phyloP scores from a whole-genome alignment of 1,284 basidiomycete species.

The Meripilus lineatus region DNA sequence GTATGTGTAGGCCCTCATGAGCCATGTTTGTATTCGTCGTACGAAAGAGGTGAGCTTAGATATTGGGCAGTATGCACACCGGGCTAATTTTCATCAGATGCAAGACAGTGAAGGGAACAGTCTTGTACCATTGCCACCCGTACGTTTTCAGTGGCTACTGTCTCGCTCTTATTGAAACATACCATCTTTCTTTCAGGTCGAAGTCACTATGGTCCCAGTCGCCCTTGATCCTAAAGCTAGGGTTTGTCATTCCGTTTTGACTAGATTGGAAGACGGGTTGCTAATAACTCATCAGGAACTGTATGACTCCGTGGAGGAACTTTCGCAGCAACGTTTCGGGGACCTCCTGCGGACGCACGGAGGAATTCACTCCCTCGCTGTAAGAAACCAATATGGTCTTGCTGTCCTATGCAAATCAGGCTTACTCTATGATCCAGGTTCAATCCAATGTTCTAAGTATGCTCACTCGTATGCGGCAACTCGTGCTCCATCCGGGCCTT shows the following conservation, averaged over 20 bases:
- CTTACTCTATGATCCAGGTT: slow-evolving; percentile 42
- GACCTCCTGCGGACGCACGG: background rate
- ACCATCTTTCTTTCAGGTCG: slow-evolving; percentile 41
- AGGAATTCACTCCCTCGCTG: background rate
- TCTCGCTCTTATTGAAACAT: background rate
- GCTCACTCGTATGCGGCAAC: slow-evolving; percentile 84
- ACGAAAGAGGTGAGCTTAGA: slow-evolving; percentile 67
- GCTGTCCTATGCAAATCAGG: too few relatives aligned
- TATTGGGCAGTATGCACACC: background rate
- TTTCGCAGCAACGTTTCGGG: slow-evolving; percentile 47
- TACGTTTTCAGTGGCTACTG: slow-evolving; percentile 28
- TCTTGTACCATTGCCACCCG: slow-evolving; percentile 73
- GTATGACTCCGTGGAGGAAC: slow-evolving; percentile 71
- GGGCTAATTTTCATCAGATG: slow-evolving; percentile 45
- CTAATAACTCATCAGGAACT: slow-evolving; percentile 39
- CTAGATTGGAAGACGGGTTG: too few relatives aligned
- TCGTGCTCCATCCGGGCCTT: slow-evolving; percentile 77
- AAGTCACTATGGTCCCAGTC: slow-evolving; percentile 70
- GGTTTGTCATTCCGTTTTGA: too few relatives aligned
- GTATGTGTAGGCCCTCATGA: slow-evolving; percentile 80
- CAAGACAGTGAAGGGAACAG: slow-evolving; percentile 71
- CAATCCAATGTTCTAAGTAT: slow-evolving; percentile 74
- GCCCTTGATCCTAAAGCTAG: slow-evolving; percentile 63
- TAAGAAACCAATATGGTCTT: background rate
- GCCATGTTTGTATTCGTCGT: slow-evolving; percentile 75